Conservation (phyloP, 2,329 filamentous ascomycete species). For the Cytospora paraplurivora region DNA sequence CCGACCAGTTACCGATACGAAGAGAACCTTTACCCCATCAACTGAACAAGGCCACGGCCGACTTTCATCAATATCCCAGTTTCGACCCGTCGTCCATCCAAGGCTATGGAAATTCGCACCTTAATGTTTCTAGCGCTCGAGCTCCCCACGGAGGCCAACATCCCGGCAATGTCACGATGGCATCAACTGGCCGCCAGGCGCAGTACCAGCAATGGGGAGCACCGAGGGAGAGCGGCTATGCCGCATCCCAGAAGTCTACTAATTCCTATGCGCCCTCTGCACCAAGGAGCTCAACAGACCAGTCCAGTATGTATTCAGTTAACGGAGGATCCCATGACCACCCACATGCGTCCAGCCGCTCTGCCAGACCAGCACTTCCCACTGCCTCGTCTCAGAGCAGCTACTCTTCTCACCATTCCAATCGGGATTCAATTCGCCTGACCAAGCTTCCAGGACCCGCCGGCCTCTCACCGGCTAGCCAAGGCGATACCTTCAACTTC, state of each 20-base stretch:
- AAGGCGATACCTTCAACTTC: slow-evolving; percentile 60
- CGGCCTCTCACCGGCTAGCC: slow-evolving; percentile 36
- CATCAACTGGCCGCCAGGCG: slow-evolving; percentile 69
- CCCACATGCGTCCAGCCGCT: slow-evolving; percentile 43
- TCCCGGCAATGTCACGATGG: slow-evolving; percentile 68
- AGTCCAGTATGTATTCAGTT: slow-evolving; percentile 60
- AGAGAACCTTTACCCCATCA: slow-evolving; percentile 81
- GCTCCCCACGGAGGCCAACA: slow-evolving; percentile 53
- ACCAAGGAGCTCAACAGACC: slow-evolving; percentile 58
- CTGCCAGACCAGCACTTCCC: slow-evolving; percentile 55
- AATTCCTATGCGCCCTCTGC: slow-evolving; percentile 64
- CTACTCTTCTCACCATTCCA: slow-evolving; percentile 49
- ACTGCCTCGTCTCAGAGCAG: slow-evolving; percentile 60
- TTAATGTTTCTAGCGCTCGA: slow-evolving; percentile 56
- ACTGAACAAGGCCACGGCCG: slow-evolving; percentile 72
- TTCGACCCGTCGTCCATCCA: slow-evolving; percentile 59
- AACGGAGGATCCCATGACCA: slow-evolving; percentile 49
- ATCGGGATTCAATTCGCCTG: slow-evolving; percentile 58
- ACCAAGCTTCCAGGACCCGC: slow-evolving; percentile 55
- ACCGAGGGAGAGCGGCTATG: slow-evolving; percentile 58
- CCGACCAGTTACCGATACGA: slow-evolving; percentile 63
- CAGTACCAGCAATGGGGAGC: slow-evolving; percentile 79
- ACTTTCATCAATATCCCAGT: slow-evolving; percentile 88
- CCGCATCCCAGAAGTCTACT: slow-evolving; percentile 56
- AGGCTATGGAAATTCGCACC: slow-evolving; percentile 55